Evolutionary conservation across 331 rosid genomes (phyloP).

Genomic region (Pyrus hybrid): DNA sequence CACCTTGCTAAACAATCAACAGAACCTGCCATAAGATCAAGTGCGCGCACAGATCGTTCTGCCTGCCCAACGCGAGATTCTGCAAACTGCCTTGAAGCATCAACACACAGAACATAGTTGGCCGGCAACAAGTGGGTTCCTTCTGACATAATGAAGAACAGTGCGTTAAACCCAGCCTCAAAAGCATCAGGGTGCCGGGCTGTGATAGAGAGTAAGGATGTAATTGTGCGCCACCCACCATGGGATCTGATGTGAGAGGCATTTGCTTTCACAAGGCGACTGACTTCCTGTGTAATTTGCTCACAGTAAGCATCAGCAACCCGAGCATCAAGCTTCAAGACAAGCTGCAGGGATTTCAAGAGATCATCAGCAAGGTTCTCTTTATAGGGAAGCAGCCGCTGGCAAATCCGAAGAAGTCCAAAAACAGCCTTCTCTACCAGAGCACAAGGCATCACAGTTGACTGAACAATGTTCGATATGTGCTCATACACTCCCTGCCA

Average conservation of each 20-base stretch:
- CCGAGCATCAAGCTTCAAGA: slow-evolving; percentile 94
- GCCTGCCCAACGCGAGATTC: slow-evolving; percentile 95
- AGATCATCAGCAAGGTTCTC: slow-evolving; percentile 95
- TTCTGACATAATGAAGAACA: slow-evolving; percentile 76
- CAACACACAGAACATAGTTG: slow-evolving; percentile 70
- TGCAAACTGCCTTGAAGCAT: slow-evolving; percentile 88
- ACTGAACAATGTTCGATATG: slow-evolving; percentile 87
- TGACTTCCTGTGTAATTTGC: slow-evolving; percentile 94
- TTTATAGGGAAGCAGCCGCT: slow-evolving; percentile 95
- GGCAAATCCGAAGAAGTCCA: slow-evolving; percentile 94
- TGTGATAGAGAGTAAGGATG: slow-evolving; percentile 72
- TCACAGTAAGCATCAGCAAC: slow-evolving; percentile 96
- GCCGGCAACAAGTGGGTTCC: slow-evolving; percentile 80
- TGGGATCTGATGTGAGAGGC: slow-evolving; percentile 93
- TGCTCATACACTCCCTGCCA: slow-evolving; percentile 99
- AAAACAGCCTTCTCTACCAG: slow-evolving; percentile 96
- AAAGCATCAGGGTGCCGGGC: slow-evolving; percentile 92
- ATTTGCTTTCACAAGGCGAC: slow-evolving; percentile 93
- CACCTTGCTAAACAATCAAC: slow-evolving; percentile 70
- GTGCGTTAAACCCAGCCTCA: slow-evolving; percentile 90
- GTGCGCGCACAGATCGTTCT: slow-evolving; percentile 77
- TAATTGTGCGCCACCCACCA: slow-evolving; percentile 89
- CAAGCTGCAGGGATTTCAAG: slow-evolving; percentile 89
- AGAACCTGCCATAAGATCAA: slow-evolving; percentile 88
- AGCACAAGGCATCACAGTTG: slow-evolving; percentile 89